Conservation (phyloP, 805 yeast genomes). For the Zygotorulaspora chibaensis region DNA sequence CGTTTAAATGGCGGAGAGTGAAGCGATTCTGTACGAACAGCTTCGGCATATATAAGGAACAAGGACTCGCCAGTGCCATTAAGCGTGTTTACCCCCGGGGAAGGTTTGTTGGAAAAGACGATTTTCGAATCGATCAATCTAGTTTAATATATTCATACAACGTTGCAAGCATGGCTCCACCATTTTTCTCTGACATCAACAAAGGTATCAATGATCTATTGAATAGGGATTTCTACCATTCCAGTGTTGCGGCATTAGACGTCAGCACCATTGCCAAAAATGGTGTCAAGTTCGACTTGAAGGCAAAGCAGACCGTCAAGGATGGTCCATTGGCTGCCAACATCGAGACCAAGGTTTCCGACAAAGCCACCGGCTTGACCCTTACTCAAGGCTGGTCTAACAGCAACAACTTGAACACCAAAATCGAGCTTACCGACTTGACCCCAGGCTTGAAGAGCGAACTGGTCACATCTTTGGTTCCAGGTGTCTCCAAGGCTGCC, state of each 20-base stretch:
- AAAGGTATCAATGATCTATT: slow-evolving; percentile 88
- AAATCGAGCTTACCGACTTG: slow-evolving; percentile 86
- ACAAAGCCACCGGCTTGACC: slow-evolving; percentile 87
- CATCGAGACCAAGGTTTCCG: slow-evolving; percentile 87
- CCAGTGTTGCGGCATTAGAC: slow-evolving; percentile 80
- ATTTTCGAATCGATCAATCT: background rate
- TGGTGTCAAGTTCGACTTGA: slow-evolving; percentile 91
- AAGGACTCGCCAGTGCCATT: too few species aligned
- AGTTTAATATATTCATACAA: slow-evolving; percentile 4
- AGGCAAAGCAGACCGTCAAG: slow-evolving; percentile 79
- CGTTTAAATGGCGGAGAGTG: slow-evolving; percentile 1
- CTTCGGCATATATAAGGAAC: background rate
- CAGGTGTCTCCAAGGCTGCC: slow-evolving; percentile 81
- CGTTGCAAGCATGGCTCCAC: slow-evolving; percentile 60
- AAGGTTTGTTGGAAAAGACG: too few species aligned
- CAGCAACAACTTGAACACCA: slow-evolving; percentile 85
- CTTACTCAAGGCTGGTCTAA: slow-evolving; percentile 98
- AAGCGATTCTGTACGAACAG: background rate
- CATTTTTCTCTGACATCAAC: slow-evolving; percentile 89
- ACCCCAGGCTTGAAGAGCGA: slow-evolving; percentile 95
- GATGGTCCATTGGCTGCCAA: slow-evolving; percentile 81
- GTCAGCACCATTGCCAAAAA: slow-evolving; percentile 92
- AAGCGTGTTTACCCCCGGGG: too few species aligned
- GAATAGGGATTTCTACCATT: slow-evolving; percentile 89
- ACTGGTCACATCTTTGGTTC: slow-evolving; percentile 80